phyloP scores from a whole-genome alignment of 1,284 basidiomycete genomes.

The Leccinum solheimii region DNA sequence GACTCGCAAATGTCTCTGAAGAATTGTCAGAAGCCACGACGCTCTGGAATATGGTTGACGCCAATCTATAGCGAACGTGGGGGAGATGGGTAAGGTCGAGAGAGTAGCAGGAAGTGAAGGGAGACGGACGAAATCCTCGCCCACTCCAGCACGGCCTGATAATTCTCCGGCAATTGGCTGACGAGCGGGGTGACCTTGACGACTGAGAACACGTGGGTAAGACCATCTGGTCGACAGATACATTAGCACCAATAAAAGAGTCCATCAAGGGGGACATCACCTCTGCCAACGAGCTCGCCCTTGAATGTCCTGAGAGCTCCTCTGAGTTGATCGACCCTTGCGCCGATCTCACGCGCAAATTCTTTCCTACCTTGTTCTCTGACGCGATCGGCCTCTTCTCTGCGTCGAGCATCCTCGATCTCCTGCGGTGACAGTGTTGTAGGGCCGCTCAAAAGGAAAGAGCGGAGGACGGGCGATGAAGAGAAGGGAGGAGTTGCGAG shows the following conservation, averaged over 20 bases:
- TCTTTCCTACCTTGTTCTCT: constrained; percentile 85
- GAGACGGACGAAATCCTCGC: constrained; percentile 85
- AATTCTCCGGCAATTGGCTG: constrained; percentile 80
- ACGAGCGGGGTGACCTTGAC: constrained; percentile 84
- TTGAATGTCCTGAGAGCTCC: constrained; percentile 86
- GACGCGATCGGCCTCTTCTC: constrained; percentile 89
- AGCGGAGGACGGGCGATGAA: constrained; percentile 82
- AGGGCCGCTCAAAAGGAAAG: constrained; percentile 83
- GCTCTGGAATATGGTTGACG: constrained; percentile 94
- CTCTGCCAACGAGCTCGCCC: constrained; percentile 85
- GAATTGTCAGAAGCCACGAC: constrained; percentile 93
- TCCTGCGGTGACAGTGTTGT: constrained; percentile 76
- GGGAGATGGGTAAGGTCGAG: constrained; percentile 14
- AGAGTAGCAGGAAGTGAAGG: constrained; percentile 9
- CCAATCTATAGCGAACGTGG: constrained; percentile 52
- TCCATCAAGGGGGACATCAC: constrained; percentile 37
- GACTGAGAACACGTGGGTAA: constrained; percentile 84
- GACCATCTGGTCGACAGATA: constrained; percentile 61
- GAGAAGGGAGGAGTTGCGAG: constrained; percentile 75
- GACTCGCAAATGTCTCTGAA: constrained; percentile 82
- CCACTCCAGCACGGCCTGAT: constrained; percentile 93
- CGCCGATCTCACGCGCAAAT: constrained; percentile 87
- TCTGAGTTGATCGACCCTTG: constrained; percentile 84
- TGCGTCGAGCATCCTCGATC: constrained; percentile 70
- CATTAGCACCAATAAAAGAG: constrained; percentile 9